phyloP scores from a whole-genome alignment of 1,284 basidiomycete species.

The Cryptococcus sp. region DNA sequence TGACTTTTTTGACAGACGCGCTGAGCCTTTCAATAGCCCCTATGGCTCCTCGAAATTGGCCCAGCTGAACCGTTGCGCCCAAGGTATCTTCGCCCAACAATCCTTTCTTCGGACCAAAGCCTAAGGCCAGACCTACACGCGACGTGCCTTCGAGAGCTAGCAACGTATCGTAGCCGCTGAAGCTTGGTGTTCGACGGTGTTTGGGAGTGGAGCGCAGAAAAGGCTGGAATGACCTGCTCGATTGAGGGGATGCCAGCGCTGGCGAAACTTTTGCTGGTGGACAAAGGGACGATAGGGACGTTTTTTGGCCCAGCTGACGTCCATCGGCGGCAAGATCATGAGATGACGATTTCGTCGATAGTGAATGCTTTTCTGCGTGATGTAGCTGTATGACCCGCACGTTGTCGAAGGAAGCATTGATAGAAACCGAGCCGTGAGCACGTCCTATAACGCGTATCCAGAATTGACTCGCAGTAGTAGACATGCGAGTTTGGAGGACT shows the following conservation, averaged over 20 bases:
- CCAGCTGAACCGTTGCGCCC: constrained; percentile 26
- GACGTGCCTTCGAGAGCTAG: constrained; percentile 28
- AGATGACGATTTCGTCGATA: constrained; percentile 15
- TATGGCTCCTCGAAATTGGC: constrained; percentile 26
- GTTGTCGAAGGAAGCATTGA: constrained; percentile 28
- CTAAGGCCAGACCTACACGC: constrained; percentile 22
- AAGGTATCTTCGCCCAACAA: constrained; percentile 43
- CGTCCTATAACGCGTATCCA: constrained; percentile 43
- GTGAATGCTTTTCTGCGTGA: background rate
- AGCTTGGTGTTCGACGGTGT: constrained; percentile 4
- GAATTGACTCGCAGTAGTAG: constrained; percentile 30
- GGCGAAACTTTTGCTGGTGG: background rate
- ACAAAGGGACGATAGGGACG: constrained; percentile 8
- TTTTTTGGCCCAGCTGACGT: background rate
- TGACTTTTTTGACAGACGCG: constrained; percentile 16
- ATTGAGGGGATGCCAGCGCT: too few relatives aligned
- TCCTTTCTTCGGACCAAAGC: constrained; percentile 43
- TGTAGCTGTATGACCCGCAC: constrained; percentile 34
- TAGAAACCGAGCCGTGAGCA: constrained; percentile 37
- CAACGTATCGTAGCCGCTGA: constrained; percentile 27
- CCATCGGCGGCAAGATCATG: constrained; percentile 1
- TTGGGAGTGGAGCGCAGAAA: background rate
- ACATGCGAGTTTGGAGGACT: constrained; percentile 25
- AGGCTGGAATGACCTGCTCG: background rate
- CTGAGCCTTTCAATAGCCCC: constrained; percentile 32